A percentile compares a stretch with the other conserved stretches of the same genome.
phyloP scores from a whole-genome alignment of 441 rosid species.

The Melastoma candidum region DNA sequence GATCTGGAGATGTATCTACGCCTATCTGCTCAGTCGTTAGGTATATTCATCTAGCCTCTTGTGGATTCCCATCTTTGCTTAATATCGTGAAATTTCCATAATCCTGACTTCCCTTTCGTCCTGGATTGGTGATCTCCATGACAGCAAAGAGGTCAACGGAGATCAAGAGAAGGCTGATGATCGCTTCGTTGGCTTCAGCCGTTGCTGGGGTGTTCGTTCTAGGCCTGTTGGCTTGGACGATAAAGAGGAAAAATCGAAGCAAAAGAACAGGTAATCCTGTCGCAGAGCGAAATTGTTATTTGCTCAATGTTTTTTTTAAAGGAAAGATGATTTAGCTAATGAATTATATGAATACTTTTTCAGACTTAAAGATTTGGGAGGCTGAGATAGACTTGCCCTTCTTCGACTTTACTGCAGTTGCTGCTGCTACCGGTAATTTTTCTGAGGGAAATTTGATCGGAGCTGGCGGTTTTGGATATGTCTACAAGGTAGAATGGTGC shows the following conservation, averaged over 20 bases:
- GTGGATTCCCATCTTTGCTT: too few species aligned
- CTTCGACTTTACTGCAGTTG: conserved; percentile 15
- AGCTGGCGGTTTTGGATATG: conserved; percentile 27
- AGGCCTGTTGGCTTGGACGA: not conserved
- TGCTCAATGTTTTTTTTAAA: not conserved
- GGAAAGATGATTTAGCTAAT: not conserved
- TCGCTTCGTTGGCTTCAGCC: conserved; percentile 1
- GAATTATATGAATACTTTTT: not conserved
- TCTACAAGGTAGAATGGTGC: conserved; percentile 23
- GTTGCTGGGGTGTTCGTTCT: conserved; percentile 2
- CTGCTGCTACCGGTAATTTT: conserved; percentile 24
- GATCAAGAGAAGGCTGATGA: not conserved
- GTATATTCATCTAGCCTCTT: too few species aligned
- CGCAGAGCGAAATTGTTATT: not conserved
- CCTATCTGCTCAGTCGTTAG: conserved; percentile 1
- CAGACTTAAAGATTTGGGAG: conserved; percentile 3
- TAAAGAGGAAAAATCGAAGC: not conserved
- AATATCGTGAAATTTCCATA: too few species aligned
- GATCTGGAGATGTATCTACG: conserved; percentile 3
- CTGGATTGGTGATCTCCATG: too few species aligned
- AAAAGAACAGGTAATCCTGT: conserved; percentile 3
- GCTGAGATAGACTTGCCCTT: conserved; percentile 18
- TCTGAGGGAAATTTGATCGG: conserved; percentile 17
- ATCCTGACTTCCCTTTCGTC: too few species aligned
- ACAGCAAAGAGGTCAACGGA: too few species aligned